phyloP scores from a whole-genome alignment of 768 basidiomycete genomes.

The Tremella yokohamensis region DNA sequence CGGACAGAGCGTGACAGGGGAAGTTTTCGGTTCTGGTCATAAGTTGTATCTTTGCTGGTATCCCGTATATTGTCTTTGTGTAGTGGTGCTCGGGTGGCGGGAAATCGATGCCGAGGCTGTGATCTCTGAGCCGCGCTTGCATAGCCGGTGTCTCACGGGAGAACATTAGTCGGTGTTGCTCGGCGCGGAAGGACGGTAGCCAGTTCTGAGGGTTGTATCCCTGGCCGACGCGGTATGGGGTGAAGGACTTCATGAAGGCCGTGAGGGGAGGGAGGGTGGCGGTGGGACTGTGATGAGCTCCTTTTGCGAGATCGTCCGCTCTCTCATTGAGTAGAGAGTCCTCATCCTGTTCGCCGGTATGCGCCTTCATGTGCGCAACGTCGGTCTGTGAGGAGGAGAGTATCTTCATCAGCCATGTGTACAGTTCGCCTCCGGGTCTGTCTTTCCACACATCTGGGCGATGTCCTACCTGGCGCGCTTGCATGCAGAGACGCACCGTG shows the following conservation, averaged over 20 bases:
- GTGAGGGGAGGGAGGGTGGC: conserved; percentile 11
- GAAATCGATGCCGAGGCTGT: too few relatives aligned
- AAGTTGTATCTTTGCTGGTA: too few relatives aligned
- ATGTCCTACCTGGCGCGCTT: background rate
- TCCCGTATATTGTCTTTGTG: too few relatives aligned
- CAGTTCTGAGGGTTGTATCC: conserved; percentile 22
- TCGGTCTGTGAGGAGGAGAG: background rate
- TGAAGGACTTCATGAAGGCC: conserved; percentile 11
- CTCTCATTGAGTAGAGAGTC: conserved; percentile 13
- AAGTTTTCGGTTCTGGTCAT: too few relatives aligned
- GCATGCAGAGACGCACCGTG: background rate
- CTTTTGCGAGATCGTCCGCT: conserved; percentile 13
- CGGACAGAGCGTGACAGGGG: too few relatives aligned
- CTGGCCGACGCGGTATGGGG: background rate
- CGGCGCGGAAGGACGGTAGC: too few relatives aligned
- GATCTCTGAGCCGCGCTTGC: too few relatives aligned
- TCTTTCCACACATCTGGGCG: background rate
- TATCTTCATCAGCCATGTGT: background rate
- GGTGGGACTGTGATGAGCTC: background rate
- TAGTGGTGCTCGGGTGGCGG: too few relatives aligned
- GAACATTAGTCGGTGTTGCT: too few relatives aligned
- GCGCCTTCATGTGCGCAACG: conserved; percentile 20
- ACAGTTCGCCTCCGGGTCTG: background rate
- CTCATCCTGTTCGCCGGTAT: conserved; percentile 14
- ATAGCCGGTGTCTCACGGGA: too few relatives aligned